Percentiles rank a stretch among this genome's conserved stretches.
phyloP scores from a whole-genome alignment of 495 filamentous ascomycete species.

The Penicillium diatomitis region DNA sequence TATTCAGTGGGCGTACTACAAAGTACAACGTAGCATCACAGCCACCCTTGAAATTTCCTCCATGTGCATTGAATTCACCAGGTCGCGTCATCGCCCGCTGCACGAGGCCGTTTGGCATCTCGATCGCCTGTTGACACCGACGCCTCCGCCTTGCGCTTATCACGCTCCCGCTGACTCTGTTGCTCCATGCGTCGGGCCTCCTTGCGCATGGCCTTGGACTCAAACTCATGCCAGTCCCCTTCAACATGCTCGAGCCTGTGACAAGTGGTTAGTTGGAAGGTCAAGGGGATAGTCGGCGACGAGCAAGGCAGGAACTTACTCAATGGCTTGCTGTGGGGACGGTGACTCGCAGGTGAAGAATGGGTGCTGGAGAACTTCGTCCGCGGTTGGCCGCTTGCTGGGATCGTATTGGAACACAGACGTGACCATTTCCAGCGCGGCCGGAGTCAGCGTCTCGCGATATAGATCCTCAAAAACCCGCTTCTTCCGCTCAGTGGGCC shows the following conservation, averaged over 20 bases:
- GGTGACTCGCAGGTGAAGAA: slow-evolving; percentile 88
- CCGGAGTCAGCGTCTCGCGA: slow-evolving; percentile 57
- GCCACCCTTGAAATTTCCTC: not conserved
- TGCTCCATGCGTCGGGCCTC: slow-evolving; percentile 57
- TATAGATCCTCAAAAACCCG: slow-evolving; percentile 81
- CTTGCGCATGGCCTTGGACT: slow-evolving; percentile 89
- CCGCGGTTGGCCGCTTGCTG: slow-evolving; percentile 69
- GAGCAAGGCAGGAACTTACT: slow-evolving; percentile 48
- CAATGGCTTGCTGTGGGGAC: slow-evolving; percentile 62
- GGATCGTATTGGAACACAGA: slow-evolving; percentile 86
- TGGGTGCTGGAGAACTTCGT: slow-evolving; percentile 76
- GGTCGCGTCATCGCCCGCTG: slow-evolving; percentile 9
- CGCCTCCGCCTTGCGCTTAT: slow-evolving; percentile 35
- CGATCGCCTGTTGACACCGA: slow-evolving; percentile 25
- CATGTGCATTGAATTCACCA: not conserved
- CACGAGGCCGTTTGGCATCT: slow-evolving; percentile 30
- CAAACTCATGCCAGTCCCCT: slow-evolving; percentile 99
- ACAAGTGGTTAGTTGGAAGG: slow-evolving; percentile 6
- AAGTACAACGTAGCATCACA: too few species aligned
- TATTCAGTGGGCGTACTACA: too few species aligned
- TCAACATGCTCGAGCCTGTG: slow-evolving; percentile 68
- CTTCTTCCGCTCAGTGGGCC: slow-evolving; percentile 62
- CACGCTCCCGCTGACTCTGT: slow-evolving; percentile 45
- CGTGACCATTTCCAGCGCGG: slow-evolving; percentile 72
- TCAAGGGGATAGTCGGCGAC: not conserved